Evolutionary conservation across 108 stramenopile genomes (phyloP).

Genomic region (Discostella stelligeroides): DNA sequence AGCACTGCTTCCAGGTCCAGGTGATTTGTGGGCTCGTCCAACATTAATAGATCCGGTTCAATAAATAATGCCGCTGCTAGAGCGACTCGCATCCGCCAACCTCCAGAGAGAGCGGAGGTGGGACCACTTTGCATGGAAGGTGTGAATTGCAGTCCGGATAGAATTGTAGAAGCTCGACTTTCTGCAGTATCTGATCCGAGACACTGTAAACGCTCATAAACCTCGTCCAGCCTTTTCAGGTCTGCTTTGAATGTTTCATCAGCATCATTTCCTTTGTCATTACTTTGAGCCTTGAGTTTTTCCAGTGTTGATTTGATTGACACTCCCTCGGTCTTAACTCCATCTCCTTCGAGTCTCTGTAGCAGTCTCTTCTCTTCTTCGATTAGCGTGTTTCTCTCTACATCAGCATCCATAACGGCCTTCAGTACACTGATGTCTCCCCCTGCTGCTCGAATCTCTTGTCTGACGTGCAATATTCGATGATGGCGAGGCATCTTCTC

Average conservation of each 20-base stretch:
- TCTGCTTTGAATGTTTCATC: constrained; percentile 68
- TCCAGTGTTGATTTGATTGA: constrained; percentile 60
- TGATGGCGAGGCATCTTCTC: constrained; percentile 93
- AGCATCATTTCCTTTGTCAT: constrained; percentile 38
- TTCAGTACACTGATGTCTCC: constrained; percentile 90
- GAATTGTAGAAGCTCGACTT: constrained; percentile 85
- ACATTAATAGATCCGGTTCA: constrained; percentile 82
- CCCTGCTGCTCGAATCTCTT: constrained; percentile 79
- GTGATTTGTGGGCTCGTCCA: constrained; percentile 84
- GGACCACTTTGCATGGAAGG: constrained; percentile 86
- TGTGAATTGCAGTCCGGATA: constrained; percentile 93
- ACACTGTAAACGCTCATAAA: constrained; percentile 89
- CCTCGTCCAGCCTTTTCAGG: constrained; percentile 75
- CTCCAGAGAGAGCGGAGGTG: constrained; percentile 88
- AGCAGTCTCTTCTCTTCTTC: constrained; percentile 76
- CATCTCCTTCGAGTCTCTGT: constrained; percentile 57
- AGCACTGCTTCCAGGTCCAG: constrained; percentile 95
- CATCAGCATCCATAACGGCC: constrained; percentile 95
- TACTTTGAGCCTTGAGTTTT: constrained; percentile 37
- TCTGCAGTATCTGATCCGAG: constrained; percentile 91
- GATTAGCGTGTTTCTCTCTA: constrained; percentile 80
- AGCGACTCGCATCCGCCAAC: constrained; percentile 99
- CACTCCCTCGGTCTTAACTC: constrained; percentile 17
- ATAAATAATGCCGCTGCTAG: constrained; percentile 96
- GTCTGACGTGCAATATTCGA: constrained; percentile 96